These are phyloP conservation scores for Brassica incana DNA, from an alignment of 345 rosid species.

Conservation along the genomic window DNA sequence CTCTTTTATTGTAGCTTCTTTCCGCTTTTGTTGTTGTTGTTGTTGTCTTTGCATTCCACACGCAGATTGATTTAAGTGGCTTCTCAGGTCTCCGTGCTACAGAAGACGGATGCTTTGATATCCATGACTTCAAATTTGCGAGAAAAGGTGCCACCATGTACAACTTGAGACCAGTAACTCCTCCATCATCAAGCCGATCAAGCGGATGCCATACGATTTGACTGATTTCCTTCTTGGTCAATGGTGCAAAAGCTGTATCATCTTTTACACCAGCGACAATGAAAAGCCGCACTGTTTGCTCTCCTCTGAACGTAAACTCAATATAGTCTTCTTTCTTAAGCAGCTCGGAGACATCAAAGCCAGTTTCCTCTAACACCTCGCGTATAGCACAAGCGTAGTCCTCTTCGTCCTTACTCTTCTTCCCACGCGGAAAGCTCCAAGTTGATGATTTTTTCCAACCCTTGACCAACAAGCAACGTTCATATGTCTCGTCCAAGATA, in stretches of 20 bases:
- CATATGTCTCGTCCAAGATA: background rate
- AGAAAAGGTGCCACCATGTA: background rate
- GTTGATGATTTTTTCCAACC: background rate
- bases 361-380: background rate
- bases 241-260: background rate
- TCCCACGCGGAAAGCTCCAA: slow-evolving; percentile 5
- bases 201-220: background rate
- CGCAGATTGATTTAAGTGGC: background rate
- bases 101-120: background rate
- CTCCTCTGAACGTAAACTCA: background rate
- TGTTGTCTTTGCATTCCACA: background rate
- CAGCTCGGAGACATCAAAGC: background rate
- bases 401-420: background rate
- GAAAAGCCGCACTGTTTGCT: background rate
- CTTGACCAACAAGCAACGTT: background rate
- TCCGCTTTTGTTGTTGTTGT: background rate
- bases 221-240: background rate
- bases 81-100: background rate
- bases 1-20: background rate
- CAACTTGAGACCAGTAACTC: background rate
- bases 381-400: background rate
- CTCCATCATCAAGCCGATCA: background rate
- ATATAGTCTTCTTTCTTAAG: background rate
- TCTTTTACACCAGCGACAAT: background rate
- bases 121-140: background rate